Conservation (phyloP, 208 protist genomes). For the Leishmania tarentolae region DNA sequence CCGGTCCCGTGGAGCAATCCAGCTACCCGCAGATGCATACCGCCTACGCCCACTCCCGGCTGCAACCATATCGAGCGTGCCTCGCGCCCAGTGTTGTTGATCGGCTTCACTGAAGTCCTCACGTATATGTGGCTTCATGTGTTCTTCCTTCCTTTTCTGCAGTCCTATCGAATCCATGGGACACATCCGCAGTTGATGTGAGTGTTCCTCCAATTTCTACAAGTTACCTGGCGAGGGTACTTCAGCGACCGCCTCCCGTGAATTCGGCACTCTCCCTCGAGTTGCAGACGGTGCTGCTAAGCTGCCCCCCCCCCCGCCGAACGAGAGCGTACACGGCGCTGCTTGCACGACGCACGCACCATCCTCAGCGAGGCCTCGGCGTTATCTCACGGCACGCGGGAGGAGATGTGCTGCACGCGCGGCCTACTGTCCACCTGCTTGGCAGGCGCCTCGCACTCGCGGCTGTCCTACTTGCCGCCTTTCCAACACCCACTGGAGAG, state of each 20-base stretch:
- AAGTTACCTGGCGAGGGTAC: not conserved
- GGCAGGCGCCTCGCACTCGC: conserved; percentile 11
- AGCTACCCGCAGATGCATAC: not conserved
- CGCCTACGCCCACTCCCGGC: not conserved
- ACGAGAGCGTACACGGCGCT: no score
- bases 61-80: not conserved
- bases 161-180: not conserved
- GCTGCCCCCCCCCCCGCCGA: not conserved
- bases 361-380: not conserved
- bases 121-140: not conserved
- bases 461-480: conserved; percentile 12
- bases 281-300: not conserved
- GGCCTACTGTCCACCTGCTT: conserved; percentile 27
- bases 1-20: not conserved
- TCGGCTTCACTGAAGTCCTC: not conserved
- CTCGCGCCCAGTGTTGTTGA: not conserved
- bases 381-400: conserved; percentile 9
- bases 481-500: conserved; percentile 5
- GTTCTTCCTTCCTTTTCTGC: not conserved
- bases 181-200: not conserved
- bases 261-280: not conserved
- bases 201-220: not conserved
- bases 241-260: not conserved
- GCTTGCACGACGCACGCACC: not conserved
- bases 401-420: conserved; percentile 11